phyloP scores from a whole-genome alignment of 352 stramenopile genomes.

The Thalassiosira livingstoniorum region DNA sequence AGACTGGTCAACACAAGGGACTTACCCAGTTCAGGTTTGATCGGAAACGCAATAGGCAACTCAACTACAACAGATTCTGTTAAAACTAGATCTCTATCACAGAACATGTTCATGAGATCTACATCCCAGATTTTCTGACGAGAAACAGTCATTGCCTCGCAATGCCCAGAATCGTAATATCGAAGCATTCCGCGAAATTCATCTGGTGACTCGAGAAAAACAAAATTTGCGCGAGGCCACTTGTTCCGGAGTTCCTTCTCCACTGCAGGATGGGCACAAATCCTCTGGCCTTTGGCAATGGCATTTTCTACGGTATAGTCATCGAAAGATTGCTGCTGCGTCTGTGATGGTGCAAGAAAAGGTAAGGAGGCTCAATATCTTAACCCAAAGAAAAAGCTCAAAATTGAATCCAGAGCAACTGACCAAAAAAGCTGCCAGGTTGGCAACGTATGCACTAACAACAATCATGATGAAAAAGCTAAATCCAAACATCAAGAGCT shows the following conservation, averaged over 20 bases:
- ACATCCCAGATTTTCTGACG: constrained; percentile 20
- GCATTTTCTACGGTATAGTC: constrained; percentile 10
- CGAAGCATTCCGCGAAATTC: constrained; percentile 41
- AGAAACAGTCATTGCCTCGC: constrained; percentile 37
- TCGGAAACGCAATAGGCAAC: constrained; percentile 48
- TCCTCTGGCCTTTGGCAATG: not conserved
- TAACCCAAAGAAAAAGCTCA: too few relatives aligned
- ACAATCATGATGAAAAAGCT: constrained; percentile 44
- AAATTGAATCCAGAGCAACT: too few relatives aligned
- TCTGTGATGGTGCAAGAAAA: too few relatives aligned
- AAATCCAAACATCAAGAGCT: constrained; percentile 55
- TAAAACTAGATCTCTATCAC: constrained; percentile 38
- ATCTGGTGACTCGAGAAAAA: constrained; percentile 19
- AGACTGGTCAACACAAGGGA: not conserved
- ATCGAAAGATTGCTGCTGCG: not conserved
- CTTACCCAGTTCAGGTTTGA: constrained; percentile 28
- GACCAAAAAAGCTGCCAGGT: constrained; percentile 49
- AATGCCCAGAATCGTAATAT: constrained; percentile 34
- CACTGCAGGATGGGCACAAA: constrained; percentile 18
- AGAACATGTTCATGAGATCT: constrained; percentile 32
- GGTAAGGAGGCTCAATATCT: too few relatives aligned
- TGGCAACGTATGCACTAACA: constrained; percentile 46
- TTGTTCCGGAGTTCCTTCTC: constrained; percentile 10
- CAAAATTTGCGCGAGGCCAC: constrained; percentile 39
- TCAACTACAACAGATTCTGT: constrained; percentile 42